A percentile compares a stretch with the other conserved stretches of the same genome.
phyloP scores from a whole-genome alignment of 1,284 basidiomycete genomes.

The Bjerkandera adusta region DNA sequence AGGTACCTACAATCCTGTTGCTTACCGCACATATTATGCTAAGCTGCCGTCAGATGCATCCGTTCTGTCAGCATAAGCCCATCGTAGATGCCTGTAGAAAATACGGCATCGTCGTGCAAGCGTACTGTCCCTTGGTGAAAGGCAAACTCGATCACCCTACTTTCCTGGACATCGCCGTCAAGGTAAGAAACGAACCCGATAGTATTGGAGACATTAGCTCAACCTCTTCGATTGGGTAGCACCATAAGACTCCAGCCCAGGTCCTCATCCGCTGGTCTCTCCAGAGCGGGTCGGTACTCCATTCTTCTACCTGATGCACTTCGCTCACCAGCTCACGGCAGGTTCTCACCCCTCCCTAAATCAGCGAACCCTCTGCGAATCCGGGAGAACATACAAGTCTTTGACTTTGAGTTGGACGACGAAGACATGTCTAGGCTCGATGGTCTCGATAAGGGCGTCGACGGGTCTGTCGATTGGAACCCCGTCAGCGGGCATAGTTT shows the following conservation, averaged over 20 bases:
- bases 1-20: slow-evolving; percentile 37
- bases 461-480: too few relatives aligned
- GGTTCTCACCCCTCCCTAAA: slow-evolving; percentile 51
- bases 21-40: neutral
- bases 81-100: slow-evolving; percentile 76
- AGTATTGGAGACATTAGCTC: neutral
- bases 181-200: slow-evolving; percentile 12
- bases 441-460: too few relatives aligned
- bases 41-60: slow-evolving; percentile 58
- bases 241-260: slow-evolving; percentile 51
- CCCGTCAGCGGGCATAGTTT: too few relatives aligned
- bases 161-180: slow-evolving; percentile 35
- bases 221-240: slow-evolving; percentile 24
- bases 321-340: slow-evolving; percentile 15
- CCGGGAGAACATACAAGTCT: slow-evolving; percentile 47
- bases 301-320: neutral
- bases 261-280: slow-evolving; percentile 69
- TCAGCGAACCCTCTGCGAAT: slow-evolving; percentile 47
- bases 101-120: slow-evolving; percentile 71
- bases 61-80: slow-evolving; percentile 77
- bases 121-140: slow-evolving; percentile 51
- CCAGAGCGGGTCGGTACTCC: slow-evolving; percentile 42
- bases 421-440: too few relatives aligned
- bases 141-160: slow-evolving; percentile 40
- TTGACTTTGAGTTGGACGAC: slow-evolving; percentile 46